Conservation (phyloP, 2,329 filamentous ascomycete species). For the Colletotrichum destructivum region DNA sequence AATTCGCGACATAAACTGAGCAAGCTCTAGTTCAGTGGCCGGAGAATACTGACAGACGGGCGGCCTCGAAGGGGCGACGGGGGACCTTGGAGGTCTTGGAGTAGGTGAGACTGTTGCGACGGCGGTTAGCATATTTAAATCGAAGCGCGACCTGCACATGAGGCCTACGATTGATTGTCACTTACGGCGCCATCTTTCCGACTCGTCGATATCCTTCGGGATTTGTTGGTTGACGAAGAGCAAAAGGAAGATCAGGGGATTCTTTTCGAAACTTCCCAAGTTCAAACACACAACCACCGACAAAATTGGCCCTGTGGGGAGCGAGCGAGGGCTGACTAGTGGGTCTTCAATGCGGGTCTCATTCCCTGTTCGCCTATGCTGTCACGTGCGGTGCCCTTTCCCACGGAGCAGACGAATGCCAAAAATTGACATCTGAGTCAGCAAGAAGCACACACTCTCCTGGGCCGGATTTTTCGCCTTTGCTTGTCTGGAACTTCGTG, state of each 20-base stretch:
- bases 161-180: conserved; percentile 31
- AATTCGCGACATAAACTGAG: conserved; percentile 92
- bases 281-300: conserved; percentile 3
- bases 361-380: background rate
- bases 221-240: conserved; percentile 43
- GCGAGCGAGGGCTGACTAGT: conserved; percentile 16
- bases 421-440: conserved; percentile 24
- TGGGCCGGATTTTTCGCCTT: conserved; percentile 19
- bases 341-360: background rate
- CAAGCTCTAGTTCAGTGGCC: conserved; percentile 99
- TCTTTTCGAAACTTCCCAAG: conserved; percentile 21
- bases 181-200: conserved; percentile 62
- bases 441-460: conserved; percentile 13
- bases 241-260: conserved; percentile 38
- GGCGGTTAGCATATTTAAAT: conserved; percentile 41
- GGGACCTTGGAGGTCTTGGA: conserved; percentile 99
- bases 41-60: conserved; percentile 97
- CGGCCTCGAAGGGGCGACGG: conserved; percentile 98
- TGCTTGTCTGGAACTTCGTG: conserved; percentile 19
- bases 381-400: conserved; percentile 52
- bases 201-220: conserved; percentile 48
- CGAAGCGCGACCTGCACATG: background rate
- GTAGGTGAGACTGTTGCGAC: conserved; percentile 74
- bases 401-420: conserved; percentile 55
- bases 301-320: conserved; percentile 16